Conservation (phyloP, 257 asterid species). For the Solanum peruvianum region DNA sequence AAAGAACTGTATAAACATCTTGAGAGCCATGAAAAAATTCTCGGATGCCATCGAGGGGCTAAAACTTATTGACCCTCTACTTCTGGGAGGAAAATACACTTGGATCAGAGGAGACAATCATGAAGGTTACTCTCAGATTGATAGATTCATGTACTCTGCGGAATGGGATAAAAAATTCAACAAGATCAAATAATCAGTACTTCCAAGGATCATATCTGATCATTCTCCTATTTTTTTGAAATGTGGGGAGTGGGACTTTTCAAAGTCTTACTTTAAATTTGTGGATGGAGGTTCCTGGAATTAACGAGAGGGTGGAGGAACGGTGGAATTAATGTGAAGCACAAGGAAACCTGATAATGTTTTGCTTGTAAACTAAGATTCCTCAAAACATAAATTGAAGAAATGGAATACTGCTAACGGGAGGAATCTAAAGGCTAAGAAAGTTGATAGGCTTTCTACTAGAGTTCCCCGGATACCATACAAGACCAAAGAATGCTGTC, state of each 20-base stretch:
- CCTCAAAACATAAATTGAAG: too few relatives aligned
- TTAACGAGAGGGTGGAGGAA: too few relatives aligned
- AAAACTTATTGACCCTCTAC: neutral
- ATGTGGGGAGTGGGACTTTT: neutral
- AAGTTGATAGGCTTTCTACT: too few relatives aligned
- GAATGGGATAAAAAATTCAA: neutral
- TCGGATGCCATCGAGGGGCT: neutral
- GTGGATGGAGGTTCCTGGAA: neutral
- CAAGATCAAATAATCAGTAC: neutral
- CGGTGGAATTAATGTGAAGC: too few relatives aligned
- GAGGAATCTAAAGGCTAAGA: too few relatives aligned
- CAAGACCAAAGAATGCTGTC: too few relatives aligned
- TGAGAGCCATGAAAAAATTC: neutral
- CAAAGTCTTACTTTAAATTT: too few relatives aligned
- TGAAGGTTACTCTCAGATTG: neutral
- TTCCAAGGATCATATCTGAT: neutral
- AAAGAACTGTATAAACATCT: neutral
- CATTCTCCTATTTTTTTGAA: neutral
- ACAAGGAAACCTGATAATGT: too few relatives aligned
- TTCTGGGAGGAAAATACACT: neutral
- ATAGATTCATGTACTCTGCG: neutral
- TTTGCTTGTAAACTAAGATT: too few relatives aligned
- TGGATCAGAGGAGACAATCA: neutral
- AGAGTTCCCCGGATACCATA: too few relatives aligned
- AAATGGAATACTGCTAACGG: too few relatives aligned